Conservation (phyloP, 1,284 basidiomycete genomes). For the Pseudozyma sp. region DNA sequence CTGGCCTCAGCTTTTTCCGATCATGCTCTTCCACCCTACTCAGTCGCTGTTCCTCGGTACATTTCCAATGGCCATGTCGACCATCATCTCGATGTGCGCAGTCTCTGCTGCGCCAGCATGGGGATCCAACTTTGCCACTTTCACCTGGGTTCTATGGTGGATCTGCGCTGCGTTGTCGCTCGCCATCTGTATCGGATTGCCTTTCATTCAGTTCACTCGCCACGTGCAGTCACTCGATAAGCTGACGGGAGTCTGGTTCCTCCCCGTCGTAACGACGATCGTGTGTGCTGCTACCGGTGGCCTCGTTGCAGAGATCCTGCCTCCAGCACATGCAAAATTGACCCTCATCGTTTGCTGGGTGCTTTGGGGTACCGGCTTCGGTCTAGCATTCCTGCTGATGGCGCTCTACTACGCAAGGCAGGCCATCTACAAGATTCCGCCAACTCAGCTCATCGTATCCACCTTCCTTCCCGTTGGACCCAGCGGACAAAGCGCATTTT, state of each 20-base stretch:
- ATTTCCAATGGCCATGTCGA: constrained; percentile 78
- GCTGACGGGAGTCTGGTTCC: constrained; percentile 70
- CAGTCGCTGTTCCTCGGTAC: constrained; percentile 78
- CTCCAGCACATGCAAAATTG: constrained; percentile 72
- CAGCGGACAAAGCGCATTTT: constrained; percentile 76
- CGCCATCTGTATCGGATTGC: constrained; percentile 75
- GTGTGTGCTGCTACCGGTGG: constrained; percentile 78
- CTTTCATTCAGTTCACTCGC: constrained; percentile 77
- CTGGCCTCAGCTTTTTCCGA: constrained; percentile 74
- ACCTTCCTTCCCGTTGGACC: constrained; percentile 75
- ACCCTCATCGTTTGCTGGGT: constrained; percentile 73
- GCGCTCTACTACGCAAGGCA: constrained; percentile 74
- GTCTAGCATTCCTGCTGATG: constrained; percentile 74
- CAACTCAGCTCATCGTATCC: constrained; percentile 73
- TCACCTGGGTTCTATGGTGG: constrained; percentile 82
- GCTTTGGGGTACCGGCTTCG: constrained; percentile 71
- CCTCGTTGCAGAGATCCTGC: constrained; percentile 73
- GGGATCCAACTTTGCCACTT: constrained; percentile 74
- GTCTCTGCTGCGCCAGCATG: constrained; percentile 70
- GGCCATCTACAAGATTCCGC: constrained; percentile 71
- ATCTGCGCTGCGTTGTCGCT: constrained; percentile 75
- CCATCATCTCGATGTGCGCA: constrained; percentile 75
- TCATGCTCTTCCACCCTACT: constrained; percentile 75
- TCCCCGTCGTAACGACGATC: constrained; percentile 79
- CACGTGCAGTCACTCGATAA: constrained; percentile 75